Evolutionary conservation across 805 yeast species (phyloP), one percentile per base, ranked within the genome.

Genomic region (Sungouiella thailandica): DNA sequence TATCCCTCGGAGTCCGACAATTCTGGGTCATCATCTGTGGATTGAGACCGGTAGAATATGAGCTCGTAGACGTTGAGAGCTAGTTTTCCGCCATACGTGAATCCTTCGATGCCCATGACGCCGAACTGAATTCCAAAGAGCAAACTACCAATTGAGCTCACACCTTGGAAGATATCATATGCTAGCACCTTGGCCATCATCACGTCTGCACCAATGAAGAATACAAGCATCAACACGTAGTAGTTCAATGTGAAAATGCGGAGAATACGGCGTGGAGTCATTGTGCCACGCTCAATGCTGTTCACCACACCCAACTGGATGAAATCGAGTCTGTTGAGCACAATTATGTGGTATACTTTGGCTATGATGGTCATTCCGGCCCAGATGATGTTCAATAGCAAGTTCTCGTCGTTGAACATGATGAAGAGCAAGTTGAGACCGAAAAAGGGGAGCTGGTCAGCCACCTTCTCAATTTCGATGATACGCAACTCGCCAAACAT

Each of bases 101-200:
- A 46, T 17, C 76, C 53, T 29, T 77, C 80, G 20, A 81, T 65
- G 15, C 74, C 71, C 39, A 81, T 63, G 37, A 85, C 62, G 3
- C 83, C 80, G 50, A 81, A 80, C 49, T 85, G 93, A 53, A 85
- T 80, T 1, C 88, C 89, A 54, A 85, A 80, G 34, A 81, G 67
- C 25, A 83, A 60, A 45, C 77, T 76, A 3, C 76, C 68, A 29
- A 76, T 72, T 13, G 84, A 58, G 34, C 62, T 76, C 43, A 60
- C 60, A 23, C 71, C 71, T 35, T 65, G 68, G 41, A 74, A 74
- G 1, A 74, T 65, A 41, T 70, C 75, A 42, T 74, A 74, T n/a
- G 79, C 70, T 46, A 83, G 72, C 17, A 71, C 58, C 31, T 64
- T 64, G 18, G 83, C 74, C 38, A 79, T 56, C 15, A 58, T 49